Evolutionary conservation across 2,329 filamentous ascomycete genomes (phyloP), one percentile per base, ranked within the genome.

Genomic region (Fusarium devonianum): DNA sequence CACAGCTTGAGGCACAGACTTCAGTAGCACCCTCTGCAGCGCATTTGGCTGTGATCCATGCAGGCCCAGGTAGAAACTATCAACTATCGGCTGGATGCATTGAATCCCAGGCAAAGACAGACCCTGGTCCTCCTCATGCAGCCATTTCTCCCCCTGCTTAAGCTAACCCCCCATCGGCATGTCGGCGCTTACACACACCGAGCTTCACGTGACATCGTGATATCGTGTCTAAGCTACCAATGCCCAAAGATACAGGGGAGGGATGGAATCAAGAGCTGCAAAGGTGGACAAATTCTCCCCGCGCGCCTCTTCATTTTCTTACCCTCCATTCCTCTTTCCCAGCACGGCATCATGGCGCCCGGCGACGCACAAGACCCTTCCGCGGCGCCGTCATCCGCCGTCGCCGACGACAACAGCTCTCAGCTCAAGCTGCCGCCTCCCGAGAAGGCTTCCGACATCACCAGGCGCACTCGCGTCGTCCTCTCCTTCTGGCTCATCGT

Each of bases 401-500:
- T 13, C 44, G 49, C 33, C 18, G 3, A 52, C 33, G 18, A 39
- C 25, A 12, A 19, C n/a, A 29, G 11, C 30, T 29, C 62, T 10
- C 21, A 43, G 9, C 43, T 45, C 42, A 67, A 64, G 47, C 69
- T 75, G 38, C 88, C 90, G n/a, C 90, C 92, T 26, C 87, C 90
- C 21, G 92, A 97, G 75, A 87, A 84, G 57, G 74, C 82, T 14
- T 80, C 87, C 60, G 85, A 88, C 56, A 77, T 87, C 40, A 83
- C 82, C 67, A 83, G 87, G 49, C 87, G 94, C 44, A 83, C 84
- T 36, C 78, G 79, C 55, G 88, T 97, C 39, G 86, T 99, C 55
- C 71, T 89, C 54, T 93, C 93, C 7, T 97, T 97, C 72, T 99
- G 94, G 94, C 77, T 85, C 5, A 85, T 97, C 26, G 90, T 96